Percentiles rank a stretch among this genome's conserved stretches.
Conservation (phyloP, 1,284 basidiomycete species). For the Fomitiporia mediterranea region DNA sequence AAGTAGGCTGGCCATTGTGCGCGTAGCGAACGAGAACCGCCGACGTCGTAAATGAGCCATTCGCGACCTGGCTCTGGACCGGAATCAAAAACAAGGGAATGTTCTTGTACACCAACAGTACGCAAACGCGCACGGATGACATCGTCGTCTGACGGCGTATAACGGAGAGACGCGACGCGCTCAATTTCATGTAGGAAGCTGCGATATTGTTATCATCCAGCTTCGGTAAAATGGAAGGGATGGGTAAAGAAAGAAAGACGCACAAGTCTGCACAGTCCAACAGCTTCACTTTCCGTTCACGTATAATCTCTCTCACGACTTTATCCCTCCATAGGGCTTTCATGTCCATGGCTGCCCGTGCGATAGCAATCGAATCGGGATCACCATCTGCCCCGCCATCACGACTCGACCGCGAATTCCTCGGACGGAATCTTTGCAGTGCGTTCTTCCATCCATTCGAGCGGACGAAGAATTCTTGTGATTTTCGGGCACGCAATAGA, state of each 20-base stretch:
- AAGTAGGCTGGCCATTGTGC: conserved; percentile 52
- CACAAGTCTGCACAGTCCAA: conserved; percentile 70
- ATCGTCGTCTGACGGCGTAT: conserved; percentile 67
- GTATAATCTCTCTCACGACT: conserved; percentile 51
- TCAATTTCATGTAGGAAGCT: conserved; percentile 58
- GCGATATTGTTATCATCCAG: neutral
- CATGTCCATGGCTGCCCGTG: conserved; percentile 59
- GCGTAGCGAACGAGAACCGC: conserved; percentile 34
- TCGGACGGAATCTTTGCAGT: conserved; percentile 15
- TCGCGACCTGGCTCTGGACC: conserved; percentile 24
- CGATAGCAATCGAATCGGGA: conserved; percentile 52
- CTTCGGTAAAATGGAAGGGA: conserved; percentile 31
- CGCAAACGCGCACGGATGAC: conserved; percentile 63
- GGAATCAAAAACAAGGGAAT: conserved; percentile 32
- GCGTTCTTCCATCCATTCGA: conserved; percentile 30
- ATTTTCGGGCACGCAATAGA: neutral
- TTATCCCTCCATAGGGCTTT: conserved; percentile 59
- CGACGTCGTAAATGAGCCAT: conserved; percentile 39
- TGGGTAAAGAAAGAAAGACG: conserved; percentile 30
- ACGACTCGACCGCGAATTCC: conserved; percentile 9
- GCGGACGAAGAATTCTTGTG: conserved; percentile 30
- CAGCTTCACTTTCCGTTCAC: conserved; percentile 44
- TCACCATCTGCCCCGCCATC: conserved; percentile 13
- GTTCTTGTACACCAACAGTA: conserved; percentile 38
- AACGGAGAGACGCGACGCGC: conserved; percentile 53